Evolutionary conservation across 495 filamentous ascomycete species (phyloP), one percentile per base, ranked within the genome.

Genomic region (Sporormia fimetaria): DNA sequence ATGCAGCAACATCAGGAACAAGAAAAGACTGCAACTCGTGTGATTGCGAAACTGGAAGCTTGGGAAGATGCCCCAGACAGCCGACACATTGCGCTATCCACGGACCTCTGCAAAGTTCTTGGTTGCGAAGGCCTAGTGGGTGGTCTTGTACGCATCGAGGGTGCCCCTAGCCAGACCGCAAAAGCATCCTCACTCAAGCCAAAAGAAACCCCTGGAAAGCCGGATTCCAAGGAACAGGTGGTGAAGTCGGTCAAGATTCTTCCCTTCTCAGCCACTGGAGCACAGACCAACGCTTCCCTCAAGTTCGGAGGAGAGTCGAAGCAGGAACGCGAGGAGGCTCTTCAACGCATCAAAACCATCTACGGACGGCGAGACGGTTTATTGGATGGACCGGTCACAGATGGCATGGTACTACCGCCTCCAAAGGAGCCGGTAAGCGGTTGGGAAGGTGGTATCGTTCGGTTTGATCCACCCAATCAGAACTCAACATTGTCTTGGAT

Each of bases 41-140:
- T 96, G 3, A 70, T 95, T 12, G 87, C 87, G 18, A 75, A 72
- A 35, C 54, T 94, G 3, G 57, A 72, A 33, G 61, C 72, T 1
- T 98, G 92, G 92, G 74, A 87, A 23, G 81, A 92, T 53, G 82
- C 86, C 0, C 87, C 88, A 3, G 82, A 92, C 52, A 74, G 70
- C 18, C 73, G 75, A 34, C 84, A 88, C 41, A 70, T 70, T 44
- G 81, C 80, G 12, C 67, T 96, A 21, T 95, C 90, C 9, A 70
- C 76, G 1, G 56, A 77, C 3, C 62, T 98, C 6, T 87, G 81
- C 53, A 71, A 73, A 5, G 69, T 78, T 3, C 69, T 98, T 21
- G 73, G 75, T 7, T 73, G 73, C 20, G 63, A 74, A 25, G 76
- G 74, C 3, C 68, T 94, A 17, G 81, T 94, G 15, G 90, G 90